phyloP scores from a whole-genome alignment of 305 asterid genomes.

The Fraxinus greggii region DNA sequence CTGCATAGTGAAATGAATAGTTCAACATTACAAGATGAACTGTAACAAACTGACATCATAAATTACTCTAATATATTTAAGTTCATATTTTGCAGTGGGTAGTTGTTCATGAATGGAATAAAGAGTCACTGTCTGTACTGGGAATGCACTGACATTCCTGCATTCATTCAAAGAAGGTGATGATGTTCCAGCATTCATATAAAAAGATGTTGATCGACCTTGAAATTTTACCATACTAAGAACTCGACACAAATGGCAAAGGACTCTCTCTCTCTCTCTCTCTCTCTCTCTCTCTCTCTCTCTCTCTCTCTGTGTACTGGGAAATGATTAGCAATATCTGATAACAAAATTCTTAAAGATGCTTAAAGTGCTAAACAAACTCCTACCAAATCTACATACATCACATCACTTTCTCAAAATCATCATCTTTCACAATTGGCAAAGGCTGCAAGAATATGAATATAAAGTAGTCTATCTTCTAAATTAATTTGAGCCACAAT shows the following conservation, averaged over 20 bases:
- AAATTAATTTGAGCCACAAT: background rate
- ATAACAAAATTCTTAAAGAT: background rate
- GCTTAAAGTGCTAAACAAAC: background rate
- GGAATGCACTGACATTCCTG: background rate
- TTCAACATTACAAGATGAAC: background rate
- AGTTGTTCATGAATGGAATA: background rate
- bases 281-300: too few species aligned
- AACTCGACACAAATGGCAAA: background rate
- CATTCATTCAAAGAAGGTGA: background rate
- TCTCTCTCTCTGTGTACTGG: background rate
- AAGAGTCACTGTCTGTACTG: background rate
- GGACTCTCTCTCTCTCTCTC: background rate
- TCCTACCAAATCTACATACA: background rate
- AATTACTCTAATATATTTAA: background rate
- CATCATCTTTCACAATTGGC: background rate
- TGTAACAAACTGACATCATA: background rate
- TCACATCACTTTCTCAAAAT: background rate
- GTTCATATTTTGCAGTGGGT: background rate
- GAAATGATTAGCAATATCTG: background rate
- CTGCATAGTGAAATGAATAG: constrained; percentile 16
- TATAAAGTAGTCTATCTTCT: background rate
- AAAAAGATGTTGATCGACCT: background rate
- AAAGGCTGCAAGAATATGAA: background rate
- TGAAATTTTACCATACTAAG: background rate
- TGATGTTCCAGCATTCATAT: background rate